These are phyloP conservation scores for Phenoliferia sp. DNA, from an alignment of 1,284 basidiomycete genomes.

Conservation along the genomic window DNA sequence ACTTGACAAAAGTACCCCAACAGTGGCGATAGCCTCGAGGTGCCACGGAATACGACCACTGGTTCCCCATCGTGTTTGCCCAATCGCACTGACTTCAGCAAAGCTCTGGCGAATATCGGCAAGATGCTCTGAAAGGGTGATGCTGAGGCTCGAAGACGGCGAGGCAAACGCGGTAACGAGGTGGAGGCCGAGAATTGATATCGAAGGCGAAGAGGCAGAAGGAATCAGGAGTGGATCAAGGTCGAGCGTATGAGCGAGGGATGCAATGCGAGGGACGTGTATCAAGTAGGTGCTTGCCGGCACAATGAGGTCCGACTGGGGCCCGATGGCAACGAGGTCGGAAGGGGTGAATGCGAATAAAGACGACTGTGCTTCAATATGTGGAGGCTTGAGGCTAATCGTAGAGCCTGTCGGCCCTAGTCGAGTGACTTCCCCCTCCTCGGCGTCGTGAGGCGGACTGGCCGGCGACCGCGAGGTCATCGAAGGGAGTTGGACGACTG, in stretches of 20 bases:
- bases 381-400: constrained; percentile 3
- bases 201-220: neutral
- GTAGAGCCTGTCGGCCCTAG: neutral
- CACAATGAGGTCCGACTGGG: constrained; percentile 10
- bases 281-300: constrained; percentile 22
- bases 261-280: constrained; percentile 21
- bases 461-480: neutral
- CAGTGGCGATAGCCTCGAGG: constrained; percentile 18
- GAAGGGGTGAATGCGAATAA: constrained; percentile 21
- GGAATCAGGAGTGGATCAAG: neutral
- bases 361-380: constrained; percentile 16
- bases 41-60: constrained; percentile 28
- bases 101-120: constrained; percentile 29
- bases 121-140: constrained; percentile 19
- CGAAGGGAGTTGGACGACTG: constrained; percentile 4
- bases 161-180: constrained; percentile 23
- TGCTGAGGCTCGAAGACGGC: constrained; percentile 23
- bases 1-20: neutral
- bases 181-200: constrained; percentile 26
- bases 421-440: constrained; percentile 15
- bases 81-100: constrained; percentile 27
- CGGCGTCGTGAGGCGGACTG: neutral
- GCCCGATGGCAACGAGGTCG: constrained; percentile 20
- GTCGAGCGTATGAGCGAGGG: constrained; percentile 11
- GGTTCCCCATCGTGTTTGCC: constrained; percentile 20